A percentile compares a stretch with the other conserved stretches of the same genome.
phyloP scores from a whole-genome alignment of 2,329 filamentous ascomycete genomes.

The Diaporthe ilicicola region DNA sequence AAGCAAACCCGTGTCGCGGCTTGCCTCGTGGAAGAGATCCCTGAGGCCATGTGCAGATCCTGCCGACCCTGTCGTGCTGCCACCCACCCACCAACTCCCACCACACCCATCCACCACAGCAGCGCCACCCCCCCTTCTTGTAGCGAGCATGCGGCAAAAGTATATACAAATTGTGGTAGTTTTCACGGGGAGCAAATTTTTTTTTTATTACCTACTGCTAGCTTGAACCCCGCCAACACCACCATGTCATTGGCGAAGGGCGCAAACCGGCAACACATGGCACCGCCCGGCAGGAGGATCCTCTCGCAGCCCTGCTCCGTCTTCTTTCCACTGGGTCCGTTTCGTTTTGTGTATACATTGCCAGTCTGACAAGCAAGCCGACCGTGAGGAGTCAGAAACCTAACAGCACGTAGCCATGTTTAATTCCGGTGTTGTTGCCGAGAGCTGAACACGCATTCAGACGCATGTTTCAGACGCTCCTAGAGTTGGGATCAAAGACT shows the following conservation, averaged over 20 bases:
- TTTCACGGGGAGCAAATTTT: not conserved
- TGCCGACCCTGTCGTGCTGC: constrained; percentile 41
- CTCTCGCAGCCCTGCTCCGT: not conserved
- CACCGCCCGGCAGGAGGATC: not conserved
- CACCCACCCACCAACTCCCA: constrained; percentile 34
- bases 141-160: not conserved
- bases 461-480: constrained; percentile 14
- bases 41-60: constrained; percentile 52
- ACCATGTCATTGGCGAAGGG: constrained; percentile 13
- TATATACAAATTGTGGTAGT: constrained; percentile 16
- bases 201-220: not conserved
- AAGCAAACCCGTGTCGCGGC: constrained; percentile 24
- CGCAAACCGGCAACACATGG: constrained; percentile 10
- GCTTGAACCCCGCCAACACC: not conserved
- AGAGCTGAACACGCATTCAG: constrained; percentile 6
- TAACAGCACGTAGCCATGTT: not conserved
- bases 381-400: not conserved
- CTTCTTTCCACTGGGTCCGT: not conserved
- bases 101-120: constrained; percentile 13
- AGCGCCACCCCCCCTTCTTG: constrained; percentile 1
- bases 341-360: not conserved
- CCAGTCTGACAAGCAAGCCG: not conserved
- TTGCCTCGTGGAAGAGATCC: constrained; percentile 39
- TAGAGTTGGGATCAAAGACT: not conserved
- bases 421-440: constrained; percentile 6